Evolutionary conservation across 768 basidiomycete species (phyloP), one percentile per base, ranked within the genome.

Genomic region (Tephrocybe sp.): DNA sequence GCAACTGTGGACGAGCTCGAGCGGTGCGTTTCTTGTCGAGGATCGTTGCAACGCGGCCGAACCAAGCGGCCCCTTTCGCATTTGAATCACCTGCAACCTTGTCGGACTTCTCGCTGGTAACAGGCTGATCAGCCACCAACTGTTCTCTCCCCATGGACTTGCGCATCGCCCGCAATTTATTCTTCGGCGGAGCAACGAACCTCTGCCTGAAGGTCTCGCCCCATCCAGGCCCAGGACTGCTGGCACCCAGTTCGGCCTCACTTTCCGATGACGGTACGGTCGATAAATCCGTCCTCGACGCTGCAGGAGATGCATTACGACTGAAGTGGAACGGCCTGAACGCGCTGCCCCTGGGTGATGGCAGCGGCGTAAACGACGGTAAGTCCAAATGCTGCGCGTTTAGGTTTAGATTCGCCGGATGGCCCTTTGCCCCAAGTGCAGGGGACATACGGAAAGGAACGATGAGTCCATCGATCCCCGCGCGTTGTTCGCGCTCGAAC

Each of bases 401-500:
- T 18, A 56, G 35, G n/a, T n/a, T n/a, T n/a, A n/a, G n/a, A n/a
- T n/a, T n/a, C n/a, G n/a, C n/a, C n/a, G n/a, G n/a, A 18, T 9
- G 26, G 5, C 64, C 60, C 49, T 66, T 63, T 40, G 56, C 44
- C 18, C 28, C 49, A 27, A 39, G 34, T 5, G 46, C 28, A 26
- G 47, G 30, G n/a, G 44, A 55, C 19, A 32, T 26, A 18, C 64
- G 57, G 57, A 68, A 71, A n/a, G 73, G 64, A 30, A 73, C 59
- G 22, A 70, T 64, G 28, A 80, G 65, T 22, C 68, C 76, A 44
- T 78, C 72, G 24, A 80, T 66, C 24, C 73, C 78, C 0, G 67
- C 66, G 42, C 78, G 72, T 60, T 83, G 80, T 57, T 81, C 77
- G 42, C 60, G 66, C 59, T 74, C 68, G 73, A 79, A 86, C 61